Evolutionary conservation across 345 rosid species (phyloP).

Genomic region (Jatropha curcas): DNA sequence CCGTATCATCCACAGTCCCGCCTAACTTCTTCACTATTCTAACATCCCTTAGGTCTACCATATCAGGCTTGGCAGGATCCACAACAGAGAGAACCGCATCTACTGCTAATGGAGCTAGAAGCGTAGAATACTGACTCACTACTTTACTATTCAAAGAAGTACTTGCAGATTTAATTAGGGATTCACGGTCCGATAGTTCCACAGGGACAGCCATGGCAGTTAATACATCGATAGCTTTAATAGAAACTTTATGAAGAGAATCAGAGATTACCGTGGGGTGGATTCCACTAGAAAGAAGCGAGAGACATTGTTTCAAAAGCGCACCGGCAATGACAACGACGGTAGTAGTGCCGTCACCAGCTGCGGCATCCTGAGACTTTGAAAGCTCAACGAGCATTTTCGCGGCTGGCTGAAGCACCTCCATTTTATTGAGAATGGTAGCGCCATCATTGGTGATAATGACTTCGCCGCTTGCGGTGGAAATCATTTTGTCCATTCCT

Average conservation of each 20-base stretch:
- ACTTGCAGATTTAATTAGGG: constrained; percentile 80
- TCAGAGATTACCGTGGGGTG: constrained; percentile 98
- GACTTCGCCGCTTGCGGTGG: constrained; percentile 84
- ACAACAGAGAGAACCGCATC: constrained; percentile 81
- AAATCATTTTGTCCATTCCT: constrained; percentile 98
- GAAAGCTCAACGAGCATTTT: constrained; percentile 98
- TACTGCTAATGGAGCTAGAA: constrained; percentile 94
- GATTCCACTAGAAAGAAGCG: constrained; percentile 70
- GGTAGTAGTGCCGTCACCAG: constrained; percentile 98
- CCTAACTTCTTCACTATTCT: constrained; percentile 98
- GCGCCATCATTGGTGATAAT: constrained; percentile 99
- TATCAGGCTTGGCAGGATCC: constrained; percentile 75
- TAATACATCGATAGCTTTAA: constrained; percentile 72
- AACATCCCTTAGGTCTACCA: constrained; percentile 90
- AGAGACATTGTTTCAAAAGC: constrained; percentile 69
- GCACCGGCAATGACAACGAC: constrained; percentile 97
- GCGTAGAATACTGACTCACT: constrained; percentile 89
- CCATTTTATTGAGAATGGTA: constrained; percentile 95
- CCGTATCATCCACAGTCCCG: constrained; percentile 97
- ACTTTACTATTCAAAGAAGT: constrained; percentile 96
- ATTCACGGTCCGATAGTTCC: constrained; percentile 86
- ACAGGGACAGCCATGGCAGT: constrained; percentile 96
- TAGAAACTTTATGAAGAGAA: constrained; percentile 74
- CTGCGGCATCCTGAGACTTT: constrained; percentile 89
- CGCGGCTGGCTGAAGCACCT: constrained; percentile 95